phyloP scores from a whole-genome alignment of 495 filamentous ascomycete genomes.

The Penicillium argentinense region DNA sequence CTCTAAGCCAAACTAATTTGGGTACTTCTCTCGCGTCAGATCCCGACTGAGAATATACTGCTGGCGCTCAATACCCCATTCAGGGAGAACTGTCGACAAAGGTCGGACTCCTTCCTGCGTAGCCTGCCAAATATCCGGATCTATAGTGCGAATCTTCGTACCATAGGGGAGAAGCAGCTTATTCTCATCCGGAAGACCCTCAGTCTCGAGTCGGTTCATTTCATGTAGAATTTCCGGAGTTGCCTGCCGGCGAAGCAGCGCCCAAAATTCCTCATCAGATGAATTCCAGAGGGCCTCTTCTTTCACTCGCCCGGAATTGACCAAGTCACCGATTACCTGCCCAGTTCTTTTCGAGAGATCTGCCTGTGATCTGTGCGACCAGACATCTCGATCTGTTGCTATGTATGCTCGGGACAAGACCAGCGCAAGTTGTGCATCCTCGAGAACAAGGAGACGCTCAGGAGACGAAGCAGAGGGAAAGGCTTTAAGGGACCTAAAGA shows the following conservation, averaged over 20 bases:
- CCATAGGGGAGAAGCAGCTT: constrained; percentile 23
- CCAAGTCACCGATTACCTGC: constrained; percentile 31
- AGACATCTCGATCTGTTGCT: constrained; percentile 34
- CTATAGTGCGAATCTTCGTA: constrained; percentile 39
- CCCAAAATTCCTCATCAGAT: constrained; percentile 42
- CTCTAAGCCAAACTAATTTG: no score
- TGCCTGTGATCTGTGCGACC: constrained; percentile 34
- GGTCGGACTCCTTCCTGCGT: constrained; percentile 17
- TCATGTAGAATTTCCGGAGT: constrained; percentile 22
- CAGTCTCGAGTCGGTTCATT: constrained; percentile 32
- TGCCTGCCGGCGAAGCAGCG: constrained; percentile 24
- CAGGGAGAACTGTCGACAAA: constrained; percentile 29
- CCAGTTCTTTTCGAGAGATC: constrained; percentile 35
- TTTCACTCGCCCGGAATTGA: constrained; percentile 17
- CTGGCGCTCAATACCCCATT: constrained; percentile 33
- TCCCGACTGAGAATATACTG: constrained; percentile 30
- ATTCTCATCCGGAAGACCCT: constrained; percentile 29
- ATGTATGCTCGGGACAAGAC: constrained; percentile 34
- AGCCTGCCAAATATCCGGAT: constrained; percentile 34
- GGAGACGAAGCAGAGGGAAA: constrained; percentile 26
- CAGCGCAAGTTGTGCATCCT: constrained; percentile 29
- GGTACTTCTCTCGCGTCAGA: constrained; percentile 6
- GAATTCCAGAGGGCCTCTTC: constrained; percentile 35
- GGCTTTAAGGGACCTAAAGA: constrained; percentile 28
- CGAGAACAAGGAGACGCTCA: constrained; percentile 35